Evolutionary conservation across 1,139 yeast species (phyloP).

Genomic region (Debaryomyces fabryi): DNA sequence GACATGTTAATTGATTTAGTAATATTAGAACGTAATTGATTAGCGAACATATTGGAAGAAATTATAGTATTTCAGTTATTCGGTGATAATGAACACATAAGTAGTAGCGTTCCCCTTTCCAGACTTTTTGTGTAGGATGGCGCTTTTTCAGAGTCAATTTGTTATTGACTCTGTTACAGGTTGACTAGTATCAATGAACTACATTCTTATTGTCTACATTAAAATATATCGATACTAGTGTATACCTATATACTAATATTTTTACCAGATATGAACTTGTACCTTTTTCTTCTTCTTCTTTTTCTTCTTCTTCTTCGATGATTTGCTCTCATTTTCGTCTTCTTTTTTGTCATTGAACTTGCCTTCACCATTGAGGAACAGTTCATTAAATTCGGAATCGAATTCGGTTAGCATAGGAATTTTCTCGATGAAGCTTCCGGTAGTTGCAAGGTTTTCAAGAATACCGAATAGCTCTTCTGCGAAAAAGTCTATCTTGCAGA

Average conservation of each 20-base stretch:
- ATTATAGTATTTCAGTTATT: not conserved
- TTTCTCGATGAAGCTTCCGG: conserved; percentile 17
- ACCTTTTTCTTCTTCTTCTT: conserved; percentile 29
- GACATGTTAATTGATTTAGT: conserved; percentile 27
- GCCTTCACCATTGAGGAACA: conserved; percentile 31
- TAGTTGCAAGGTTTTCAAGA: conserved; percentile 28
- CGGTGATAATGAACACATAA: not conserved
- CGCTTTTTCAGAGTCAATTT: not conserved
- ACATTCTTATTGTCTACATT: not conserved
- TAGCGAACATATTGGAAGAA: conserved; percentile 19
- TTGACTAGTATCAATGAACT: not conserved
- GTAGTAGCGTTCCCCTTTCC: not conserved
- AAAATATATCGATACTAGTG: not conserved
- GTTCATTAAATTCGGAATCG: conserved; percentile 27
- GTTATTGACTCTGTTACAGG: not conserved
- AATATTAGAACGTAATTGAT: conserved; percentile 23
- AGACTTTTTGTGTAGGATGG: not conserved
- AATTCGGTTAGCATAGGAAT: conserved; percentile 9
- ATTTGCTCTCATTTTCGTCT: conserved; percentile 1
- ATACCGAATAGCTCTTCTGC: conserved; percentile 32
- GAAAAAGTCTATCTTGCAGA: conserved; percentile 35
- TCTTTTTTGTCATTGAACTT: conserved; percentile 12
- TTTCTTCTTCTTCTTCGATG: conserved; percentile 25
- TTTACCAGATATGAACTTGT: not conserved
- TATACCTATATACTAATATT: not conserved